phyloP scores from a whole-genome alignment of 495 filamentous ascomycete genomes.

The Penicillium turbatum region DNA sequence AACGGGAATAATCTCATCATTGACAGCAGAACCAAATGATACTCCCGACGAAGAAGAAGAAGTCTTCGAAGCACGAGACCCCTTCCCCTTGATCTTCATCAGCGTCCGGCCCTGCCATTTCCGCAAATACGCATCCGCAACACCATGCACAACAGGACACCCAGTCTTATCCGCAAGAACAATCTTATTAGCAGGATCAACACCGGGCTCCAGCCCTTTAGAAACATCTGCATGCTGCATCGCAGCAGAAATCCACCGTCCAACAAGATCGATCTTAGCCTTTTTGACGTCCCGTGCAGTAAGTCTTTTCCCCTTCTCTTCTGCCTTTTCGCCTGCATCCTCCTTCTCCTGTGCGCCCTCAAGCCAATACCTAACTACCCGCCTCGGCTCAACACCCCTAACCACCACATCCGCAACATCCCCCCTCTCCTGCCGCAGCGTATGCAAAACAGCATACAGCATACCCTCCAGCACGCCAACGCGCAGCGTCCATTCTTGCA shows the following conservation, averaged over 20 bases:
- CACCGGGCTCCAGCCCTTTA: not conserved
- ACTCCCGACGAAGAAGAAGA: not conserved
- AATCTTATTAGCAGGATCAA: slow-evolving; percentile 1
- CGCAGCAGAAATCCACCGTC: slow-evolving; percentile 43
- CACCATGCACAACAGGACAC: slow-evolving; percentile 31
- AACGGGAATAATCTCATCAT: slow-evolving; percentile 9
- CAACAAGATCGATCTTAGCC: slow-evolving; percentile 63
- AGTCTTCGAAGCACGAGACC: slow-evolving; percentile 3
- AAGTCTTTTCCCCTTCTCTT: slow-evolving; percentile 21
- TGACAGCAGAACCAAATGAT: not conserved
- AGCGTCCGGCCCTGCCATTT: slow-evolving; percentile 35
- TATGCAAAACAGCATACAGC: slow-evolving; percentile 70
- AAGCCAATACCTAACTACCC: slow-evolving; percentile 41
- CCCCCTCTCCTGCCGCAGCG: slow-evolving; percentile 43
- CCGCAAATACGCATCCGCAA: slow-evolving; percentile 43
- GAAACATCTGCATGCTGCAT: not conserved
- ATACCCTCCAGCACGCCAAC: slow-evolving; percentile 90
- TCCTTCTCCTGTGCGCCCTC: slow-evolving; percentile 8
- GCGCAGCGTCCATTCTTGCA: slow-evolving; percentile 85
- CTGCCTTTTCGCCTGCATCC: not conserved
- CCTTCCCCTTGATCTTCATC: slow-evolving; percentile 23
- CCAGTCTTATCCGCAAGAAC: slow-evolving; percentile 31
- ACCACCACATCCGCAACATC: slow-evolving; percentile 22
- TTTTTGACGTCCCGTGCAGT: slow-evolving; percentile 47
- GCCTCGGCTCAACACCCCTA: slow-evolving; percentile 36